These are phyloP conservation scores for Fusarium globosum DNA, from an alignment of 2,329 filamentous ascomycete genomes.

Conservation along the genomic window DNA sequence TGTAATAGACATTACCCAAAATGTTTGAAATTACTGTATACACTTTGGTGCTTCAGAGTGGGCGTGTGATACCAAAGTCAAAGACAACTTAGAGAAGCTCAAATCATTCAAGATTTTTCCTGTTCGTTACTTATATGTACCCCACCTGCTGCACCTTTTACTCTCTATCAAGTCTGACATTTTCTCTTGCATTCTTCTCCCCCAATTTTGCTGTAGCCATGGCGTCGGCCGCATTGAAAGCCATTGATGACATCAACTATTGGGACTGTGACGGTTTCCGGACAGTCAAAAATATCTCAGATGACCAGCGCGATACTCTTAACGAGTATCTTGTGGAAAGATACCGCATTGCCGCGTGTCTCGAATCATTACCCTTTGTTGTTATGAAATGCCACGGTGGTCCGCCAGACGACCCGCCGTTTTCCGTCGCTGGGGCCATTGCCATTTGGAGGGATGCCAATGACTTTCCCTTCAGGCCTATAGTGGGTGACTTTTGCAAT, in stretches of 20 bases:
- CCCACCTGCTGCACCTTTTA: neutral
- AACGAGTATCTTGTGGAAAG: fast-evolving
- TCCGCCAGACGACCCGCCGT: neutral
- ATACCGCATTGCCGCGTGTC: fast-evolving
- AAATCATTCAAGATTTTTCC: neutral
- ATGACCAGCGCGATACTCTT: neutral
- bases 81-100: neutral
- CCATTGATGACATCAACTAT: neutral
- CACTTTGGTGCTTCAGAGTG: neutral
- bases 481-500: neutral
- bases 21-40: neutral
- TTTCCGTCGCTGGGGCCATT: neutral
- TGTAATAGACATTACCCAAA: no score
- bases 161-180: no score
- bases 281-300: no score
- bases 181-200: neutral
- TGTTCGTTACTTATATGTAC: neutral
- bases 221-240: neutral
- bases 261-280: neutral
- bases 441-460: neutral
- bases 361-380: neutral
- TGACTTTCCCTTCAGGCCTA: fast-evolving
- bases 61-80: neutral
- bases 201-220: neutral
- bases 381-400: neutral